Conservation (phyloP, 2,329 filamentous ascomycete species). For the Cladosporium sp. region DNA sequence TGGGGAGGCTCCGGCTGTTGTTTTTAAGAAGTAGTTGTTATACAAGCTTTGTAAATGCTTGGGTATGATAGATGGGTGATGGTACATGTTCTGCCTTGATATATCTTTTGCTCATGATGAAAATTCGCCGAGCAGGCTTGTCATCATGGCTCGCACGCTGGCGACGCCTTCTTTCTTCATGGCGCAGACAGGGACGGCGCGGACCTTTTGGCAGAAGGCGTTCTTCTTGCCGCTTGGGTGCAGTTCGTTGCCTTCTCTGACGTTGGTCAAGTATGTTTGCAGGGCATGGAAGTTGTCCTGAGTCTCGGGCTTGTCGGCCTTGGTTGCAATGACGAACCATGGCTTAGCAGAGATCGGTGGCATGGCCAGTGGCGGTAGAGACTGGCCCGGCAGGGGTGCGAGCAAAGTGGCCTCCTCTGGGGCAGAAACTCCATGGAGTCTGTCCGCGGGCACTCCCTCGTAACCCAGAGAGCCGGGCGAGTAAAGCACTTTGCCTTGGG, state of each 20-base stretch:
- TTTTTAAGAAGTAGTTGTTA: slow-evolving; percentile 2
- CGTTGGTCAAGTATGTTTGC: slow-evolving; percentile 66
- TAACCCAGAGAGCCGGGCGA: slow-evolving; percentile 41
- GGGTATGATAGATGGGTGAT: not conserved
- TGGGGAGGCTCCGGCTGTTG: not conserved
- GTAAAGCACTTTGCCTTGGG: slow-evolving; percentile 43
- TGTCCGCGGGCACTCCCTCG: not conserved
- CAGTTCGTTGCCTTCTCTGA: slow-evolving; percentile 61
- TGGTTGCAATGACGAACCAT: slow-evolving; percentile 95
- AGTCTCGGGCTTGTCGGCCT: slow-evolving; percentile 79
- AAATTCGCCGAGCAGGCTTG: slow-evolving; percentile 59
- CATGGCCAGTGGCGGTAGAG: slow-evolving; percentile 50
- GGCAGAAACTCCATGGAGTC: slow-evolving; percentile 16
- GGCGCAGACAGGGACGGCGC: slow-evolving; percentile 82
- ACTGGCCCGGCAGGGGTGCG: slow-evolving; percentile 25
- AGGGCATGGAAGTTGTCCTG: slow-evolving; percentile 73
- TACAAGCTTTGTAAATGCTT: not conserved
- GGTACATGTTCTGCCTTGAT: not conserved
- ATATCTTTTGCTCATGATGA: not conserved
- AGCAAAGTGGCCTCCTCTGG: slow-evolving; percentile 29
- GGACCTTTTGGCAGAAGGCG: slow-evolving; percentile 59
- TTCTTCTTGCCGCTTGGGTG: slow-evolving; percentile 72
- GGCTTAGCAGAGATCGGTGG: slow-evolving; percentile 89
- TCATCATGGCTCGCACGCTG: slow-evolving; percentile 69
- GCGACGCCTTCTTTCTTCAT: slow-evolving; percentile 84